Base-by-base conservation (phyloP, 2,329 filamentous ascomycete genomes). In the Ceratocystiopsis minuta region DNA sequence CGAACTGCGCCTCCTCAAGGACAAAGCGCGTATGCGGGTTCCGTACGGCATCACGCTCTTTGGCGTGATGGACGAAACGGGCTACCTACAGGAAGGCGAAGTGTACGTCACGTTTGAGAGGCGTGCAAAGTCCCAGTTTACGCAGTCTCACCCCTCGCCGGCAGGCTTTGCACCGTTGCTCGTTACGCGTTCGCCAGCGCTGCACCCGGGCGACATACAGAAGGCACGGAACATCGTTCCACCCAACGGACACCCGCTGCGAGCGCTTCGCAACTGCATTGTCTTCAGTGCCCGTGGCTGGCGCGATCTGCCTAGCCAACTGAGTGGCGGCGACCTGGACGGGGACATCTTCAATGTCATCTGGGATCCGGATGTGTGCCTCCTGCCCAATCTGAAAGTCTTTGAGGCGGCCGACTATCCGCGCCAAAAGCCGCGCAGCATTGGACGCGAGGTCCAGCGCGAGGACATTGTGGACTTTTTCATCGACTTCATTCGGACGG, bases 301-400 rank as follows among this genome's bases (percentile, higher is more conserved):
- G 0, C 72, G 85, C 15, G 85, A 92, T 52, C 61, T 93, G 0
- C 83, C 84, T 0, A 88, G 81, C 46, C 70, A 79, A 55, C 64
- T 93, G 0, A 80, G 79, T 41, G 85, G 85, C 1, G 85, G 85
- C 0, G 85, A 93, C 55, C 66, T 93, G 0, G 84, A 90, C 48
- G 85, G 85, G 0, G 86, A 94, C 54, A 60, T 83, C 0, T 93
- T 81, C 57, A 80, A 85, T 48, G 60, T 92, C 39, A 81, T 92
- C 38, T 90, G 72, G 66, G 83, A 92, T 49, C 50, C 57, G 2
- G 40, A 33, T 0, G 38, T 53, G 4, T 45, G 51, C 0, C 53
- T 56, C 0, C 63, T 75, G 0, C 55, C 68, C 2, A 65, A 70
- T 0, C 35, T 49, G 12, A 17, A 14, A 0, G 62, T 59, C 0